These are phyloP conservation scores for Anthostomella pinea DNA, from an alignment of 2,329 filamentous ascomycete species.

Conservation along the genomic window DNA sequence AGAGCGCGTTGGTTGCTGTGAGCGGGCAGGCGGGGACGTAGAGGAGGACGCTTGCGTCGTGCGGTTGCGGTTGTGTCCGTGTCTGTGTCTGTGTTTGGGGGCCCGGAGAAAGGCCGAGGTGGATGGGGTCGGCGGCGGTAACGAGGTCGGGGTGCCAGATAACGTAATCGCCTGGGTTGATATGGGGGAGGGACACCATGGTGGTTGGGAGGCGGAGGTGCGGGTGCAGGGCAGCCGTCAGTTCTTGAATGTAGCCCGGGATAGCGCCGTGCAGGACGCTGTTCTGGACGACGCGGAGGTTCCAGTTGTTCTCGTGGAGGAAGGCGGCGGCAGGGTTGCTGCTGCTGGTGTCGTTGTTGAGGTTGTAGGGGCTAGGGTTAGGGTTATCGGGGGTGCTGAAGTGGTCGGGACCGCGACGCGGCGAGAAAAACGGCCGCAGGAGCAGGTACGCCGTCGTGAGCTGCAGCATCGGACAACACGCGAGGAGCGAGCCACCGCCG, in stretches of 20 bases:
- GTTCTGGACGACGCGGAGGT: constrained; percentile 43
- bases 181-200: constrained; percentile 68
- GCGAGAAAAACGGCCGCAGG: constrained; percentile 77
- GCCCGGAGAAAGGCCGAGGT: constrained; percentile 48
- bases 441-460: constrained; percentile 77
- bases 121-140: constrained; percentile 76
- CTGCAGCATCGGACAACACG: constrained; percentile 76
- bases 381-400: no score
- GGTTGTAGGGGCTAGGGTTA: no score
- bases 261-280: constrained; percentile 65
- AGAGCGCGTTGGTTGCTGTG: constrained; percentile 70
- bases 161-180: constrained; percentile 72
- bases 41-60: constrained; percentile 73
- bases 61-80: background rate
- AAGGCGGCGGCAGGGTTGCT: constrained; percentile 36
- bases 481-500: constrained; percentile 71
- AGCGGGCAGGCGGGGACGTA: constrained; percentile 86
- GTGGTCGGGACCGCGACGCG: constrained; percentile 34
- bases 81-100: background rate
- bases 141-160: constrained; percentile 80
- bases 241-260: constrained; percentile 67
- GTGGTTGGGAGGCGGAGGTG: constrained; percentile 63
- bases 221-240: constrained; percentile 62
- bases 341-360: constrained; percentile 1
- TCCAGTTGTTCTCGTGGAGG: constrained; percentile 59